Evolutionary conservation across 2,329 filamentous ascomycete genomes (phyloP).

Genomic region (Diaporthe destruens): DNA sequence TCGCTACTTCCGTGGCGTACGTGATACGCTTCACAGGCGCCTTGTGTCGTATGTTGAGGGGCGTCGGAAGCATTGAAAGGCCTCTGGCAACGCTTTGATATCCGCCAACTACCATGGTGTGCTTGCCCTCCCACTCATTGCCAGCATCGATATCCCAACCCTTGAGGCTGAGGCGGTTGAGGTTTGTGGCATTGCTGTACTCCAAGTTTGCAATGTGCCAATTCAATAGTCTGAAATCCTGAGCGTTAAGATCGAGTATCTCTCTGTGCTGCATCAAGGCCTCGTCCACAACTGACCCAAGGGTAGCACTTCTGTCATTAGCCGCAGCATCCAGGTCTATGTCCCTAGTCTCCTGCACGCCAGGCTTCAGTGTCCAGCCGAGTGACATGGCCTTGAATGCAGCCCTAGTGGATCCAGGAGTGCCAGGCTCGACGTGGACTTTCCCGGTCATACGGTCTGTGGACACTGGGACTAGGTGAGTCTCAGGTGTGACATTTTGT

Average conservation of each 20-base stretch:
- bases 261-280: constrained; percentile 89
- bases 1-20: constrained; percentile 66
- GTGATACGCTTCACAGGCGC: constrained; percentile 78
- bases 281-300: constrained; percentile 92
- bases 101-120: constrained; percentile 92
- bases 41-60: constrained; percentile 81
- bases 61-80: constrained; percentile 80
- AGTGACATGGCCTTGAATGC: constrained; percentile 82
- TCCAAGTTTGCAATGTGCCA: constrained; percentile 99
- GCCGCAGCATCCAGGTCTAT: constrained; percentile 79
- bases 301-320: constrained; percentile 74
- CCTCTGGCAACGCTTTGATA: constrained; percentile 95
- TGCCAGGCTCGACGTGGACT: constrained; percentile 78
- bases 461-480: constrained; percentile 72
- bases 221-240: constrained; percentile 91
- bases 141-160: constrained; percentile 98
- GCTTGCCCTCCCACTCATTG: constrained; percentile 96
- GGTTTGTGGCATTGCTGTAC: constrained; percentile 94
- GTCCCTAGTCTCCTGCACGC: constrained; percentile 72
- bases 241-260: constrained; percentile 84
- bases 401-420: constrained; percentile 77
- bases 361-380: constrained; percentile 82
- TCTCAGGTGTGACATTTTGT: constrained; percentile 64
- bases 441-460: constrained; percentile 79
- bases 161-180: constrained; percentile 86